phyloP scores from a whole-genome alignment of 192 early-diverging fungal species.

The Coemansia sp. region DNA sequence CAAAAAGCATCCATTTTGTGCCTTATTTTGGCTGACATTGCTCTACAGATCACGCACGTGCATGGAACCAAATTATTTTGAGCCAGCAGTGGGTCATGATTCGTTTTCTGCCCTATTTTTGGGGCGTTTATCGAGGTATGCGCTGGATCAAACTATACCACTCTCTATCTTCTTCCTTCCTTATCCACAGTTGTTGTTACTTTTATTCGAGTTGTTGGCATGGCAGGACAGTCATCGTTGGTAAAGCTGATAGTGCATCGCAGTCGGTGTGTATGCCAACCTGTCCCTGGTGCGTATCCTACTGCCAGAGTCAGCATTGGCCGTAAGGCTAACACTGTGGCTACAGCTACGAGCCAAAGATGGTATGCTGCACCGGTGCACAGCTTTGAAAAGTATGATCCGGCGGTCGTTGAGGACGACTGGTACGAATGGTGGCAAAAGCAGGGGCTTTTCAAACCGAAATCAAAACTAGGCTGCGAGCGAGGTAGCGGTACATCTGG shows the following conservation, averaged over 20 bases:
- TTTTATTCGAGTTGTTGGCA: background rate
- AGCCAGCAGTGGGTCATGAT: background rate
- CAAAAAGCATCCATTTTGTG: too few species aligned
- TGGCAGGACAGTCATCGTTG: background rate
- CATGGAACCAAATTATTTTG: background rate
- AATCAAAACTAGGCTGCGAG: conserved; percentile 11
- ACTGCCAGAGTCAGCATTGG: background rate
- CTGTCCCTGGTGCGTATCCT: background rate
- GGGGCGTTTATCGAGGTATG: background rate
- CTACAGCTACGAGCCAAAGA: background rate
- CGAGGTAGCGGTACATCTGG: conserved; percentile 7
- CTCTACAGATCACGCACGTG: background rate
- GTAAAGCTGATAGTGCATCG: background rate
- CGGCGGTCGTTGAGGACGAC: conserved; percentile 72
- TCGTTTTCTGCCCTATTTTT: conserved; percentile 3
- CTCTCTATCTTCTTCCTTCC: too few species aligned
- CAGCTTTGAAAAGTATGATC: conserved; percentile 42
- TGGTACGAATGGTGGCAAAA: conserved; percentile 98
- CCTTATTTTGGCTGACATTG: background rate
- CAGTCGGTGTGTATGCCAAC: background rate
- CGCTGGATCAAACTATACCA: background rate
- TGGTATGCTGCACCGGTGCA: conserved; percentile 39
- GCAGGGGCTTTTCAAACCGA: conserved; percentile 61
- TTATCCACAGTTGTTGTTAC: background rate
- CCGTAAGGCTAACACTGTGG: background rate